Evolutionary conservation across 2,329 filamentous ascomycete genomes (phyloP).

Genomic region (Cercospora beticola): DNA sequence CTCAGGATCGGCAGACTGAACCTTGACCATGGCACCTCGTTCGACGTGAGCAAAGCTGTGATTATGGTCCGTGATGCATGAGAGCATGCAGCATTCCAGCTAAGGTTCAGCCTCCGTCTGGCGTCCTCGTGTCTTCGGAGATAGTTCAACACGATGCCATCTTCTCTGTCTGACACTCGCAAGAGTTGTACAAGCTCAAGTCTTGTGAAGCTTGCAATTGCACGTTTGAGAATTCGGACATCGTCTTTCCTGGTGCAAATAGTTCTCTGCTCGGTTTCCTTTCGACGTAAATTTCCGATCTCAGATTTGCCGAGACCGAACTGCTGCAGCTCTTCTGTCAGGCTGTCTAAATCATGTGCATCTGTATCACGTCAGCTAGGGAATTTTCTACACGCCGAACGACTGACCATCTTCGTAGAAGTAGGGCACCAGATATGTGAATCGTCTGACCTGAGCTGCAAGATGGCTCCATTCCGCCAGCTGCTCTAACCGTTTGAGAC

Average conservation of each 20-base stretch:
- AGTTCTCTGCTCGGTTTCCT: conserved; percentile 51
- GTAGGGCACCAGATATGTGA: conserved; percentile 61
- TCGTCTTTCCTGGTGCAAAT: conserved; percentile 55
- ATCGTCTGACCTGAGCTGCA: conserved; percentile 57
- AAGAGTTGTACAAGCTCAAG: conserved; percentile 66
- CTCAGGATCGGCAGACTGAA: conserved; percentile 65
- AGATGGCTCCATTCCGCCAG: conserved; percentile 53
- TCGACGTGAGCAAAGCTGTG: conserved; percentile 56
- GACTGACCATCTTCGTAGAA: conserved; percentile 55
- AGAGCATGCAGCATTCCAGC: conserved; percentile 63
- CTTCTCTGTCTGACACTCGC: conserved; percentile 60
- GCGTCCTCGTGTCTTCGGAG: conserved; percentile 47
- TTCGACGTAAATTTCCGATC: conserved; percentile 42
- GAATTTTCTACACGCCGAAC: background rate
- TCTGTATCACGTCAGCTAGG: background rate
- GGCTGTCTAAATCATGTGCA: conserved; percentile 22
- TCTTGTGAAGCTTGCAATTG: conserved; percentile 58
- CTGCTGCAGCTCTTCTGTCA: conserved; percentile 22
- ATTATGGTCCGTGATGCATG: conserved; percentile 61
- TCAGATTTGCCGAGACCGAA: conserved; percentile 21
- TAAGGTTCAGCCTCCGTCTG: conserved; percentile 50
- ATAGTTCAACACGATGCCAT: conserved; percentile 55
- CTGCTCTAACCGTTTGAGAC: conserved; percentile 51
- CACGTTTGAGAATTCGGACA: conserved; percentile 53
- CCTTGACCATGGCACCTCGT: conserved; percentile 55